Evolutionary conservation across 805 yeast species (phyloP), one percentile per base, ranked within the genome.

Genomic region (Yarrowia keelungensis): DNA sequence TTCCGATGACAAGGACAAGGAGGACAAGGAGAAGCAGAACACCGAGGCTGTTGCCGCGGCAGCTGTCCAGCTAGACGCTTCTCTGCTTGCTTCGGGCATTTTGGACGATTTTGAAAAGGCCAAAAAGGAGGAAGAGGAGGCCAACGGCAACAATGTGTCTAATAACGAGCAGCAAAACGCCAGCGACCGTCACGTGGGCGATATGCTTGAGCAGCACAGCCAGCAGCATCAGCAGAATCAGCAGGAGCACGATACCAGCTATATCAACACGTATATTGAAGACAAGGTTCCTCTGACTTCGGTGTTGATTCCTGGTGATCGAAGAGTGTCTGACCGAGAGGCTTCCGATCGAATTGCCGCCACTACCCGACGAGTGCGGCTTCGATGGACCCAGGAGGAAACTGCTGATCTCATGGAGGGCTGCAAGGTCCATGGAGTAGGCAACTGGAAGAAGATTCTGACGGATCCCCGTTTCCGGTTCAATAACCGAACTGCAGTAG

Each of bases 371-470:
- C 75, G 81, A n/a, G 76, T 76, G 14, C 75, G 81, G 1, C 72
- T 76, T 10, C 76, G 78, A n/a, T 81, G 84, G 84, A 76, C 82
- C 38, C 81, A 79, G 54, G 78, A 76, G 67, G 84, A 81, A 72
- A 81, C 84, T 7, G 76, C 76, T 22, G 76, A 79, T 69, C 76
- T 81, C 8, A 75, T 81, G 75, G 79, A 79, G 50, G 84, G 84
- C 49, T 81, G 84, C 73, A 76, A 75, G 68, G 75, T 75, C 43
- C 79, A 79, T 70, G 82, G 82, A 5, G 82, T 79, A 9, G 83
- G 83, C 66, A 81, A 81, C 75, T 81, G 84, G 84, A 81, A 81
- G 71, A 81, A 81, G 75, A 81, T 81, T 41, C 75, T 81, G 56
- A 78, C 77, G 19, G 84, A 81, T 70, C 79, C 80, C 26, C 69